phyloP scores from a whole-genome alignment of 2,329 filamentous ascomycete species.

The Cladosporium sphaerospermum region DNA sequence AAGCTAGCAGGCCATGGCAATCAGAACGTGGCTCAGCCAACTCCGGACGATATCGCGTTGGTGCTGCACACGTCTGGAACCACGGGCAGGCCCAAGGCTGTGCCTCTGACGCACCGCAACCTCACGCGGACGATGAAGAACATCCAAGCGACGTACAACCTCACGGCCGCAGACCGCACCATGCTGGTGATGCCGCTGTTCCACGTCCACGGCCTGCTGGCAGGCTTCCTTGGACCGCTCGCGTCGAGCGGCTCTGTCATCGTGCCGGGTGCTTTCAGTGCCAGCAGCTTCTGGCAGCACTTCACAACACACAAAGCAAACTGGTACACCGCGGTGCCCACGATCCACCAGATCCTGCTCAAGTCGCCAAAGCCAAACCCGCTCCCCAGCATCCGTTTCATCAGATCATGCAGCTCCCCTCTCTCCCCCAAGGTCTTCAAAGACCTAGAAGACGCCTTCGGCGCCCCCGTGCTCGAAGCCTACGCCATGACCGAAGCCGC shows the following conservation, averaged over 20 bases:
- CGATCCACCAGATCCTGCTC: slow-evolving; percentile 83
- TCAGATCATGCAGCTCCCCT: slow-evolving; percentile 79
- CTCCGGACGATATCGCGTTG: slow-evolving; percentile 71
- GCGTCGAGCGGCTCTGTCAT: slow-evolving; percentile 71
- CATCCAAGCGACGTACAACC: slow-evolving; percentile 69
- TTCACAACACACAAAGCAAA: slow-evolving; percentile 69
- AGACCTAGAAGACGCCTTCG: slow-evolving; percentile 67
- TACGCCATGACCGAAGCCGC: slow-evolving; percentile 92
- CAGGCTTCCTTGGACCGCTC: slow-evolving; percentile 72
- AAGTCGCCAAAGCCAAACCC: slow-evolving; percentile 63
- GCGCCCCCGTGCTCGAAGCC: slow-evolving; percentile 77
- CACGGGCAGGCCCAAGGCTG: slow-evolving; percentile 78
- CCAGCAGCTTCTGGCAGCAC: slow-evolving; percentile 74
- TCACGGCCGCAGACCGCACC: slow-evolving; percentile 66
- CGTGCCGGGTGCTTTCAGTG: slow-evolving; percentile 73
- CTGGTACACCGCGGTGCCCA: slow-evolving; percentile 92
- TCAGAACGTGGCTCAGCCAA: slow-evolving; percentile 47
- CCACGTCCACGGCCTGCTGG: slow-evolving; percentile 83
- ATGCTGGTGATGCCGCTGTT: slow-evolving; percentile 88
- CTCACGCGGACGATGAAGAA: slow-evolving; percentile 78
- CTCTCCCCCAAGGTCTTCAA: slow-evolving; percentile 76
- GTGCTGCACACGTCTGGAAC: slow-evolving; percentile 81
- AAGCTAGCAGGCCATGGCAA: slow-evolving; percentile 52
- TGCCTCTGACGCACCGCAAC: slow-evolving; percentile 75
- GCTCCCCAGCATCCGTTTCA: slow-evolving; percentile 71